phyloP scores from a whole-genome alignment of 2,329 filamentous ascomycete genomes.

The Neofusicoccum cordaticola region DNA sequence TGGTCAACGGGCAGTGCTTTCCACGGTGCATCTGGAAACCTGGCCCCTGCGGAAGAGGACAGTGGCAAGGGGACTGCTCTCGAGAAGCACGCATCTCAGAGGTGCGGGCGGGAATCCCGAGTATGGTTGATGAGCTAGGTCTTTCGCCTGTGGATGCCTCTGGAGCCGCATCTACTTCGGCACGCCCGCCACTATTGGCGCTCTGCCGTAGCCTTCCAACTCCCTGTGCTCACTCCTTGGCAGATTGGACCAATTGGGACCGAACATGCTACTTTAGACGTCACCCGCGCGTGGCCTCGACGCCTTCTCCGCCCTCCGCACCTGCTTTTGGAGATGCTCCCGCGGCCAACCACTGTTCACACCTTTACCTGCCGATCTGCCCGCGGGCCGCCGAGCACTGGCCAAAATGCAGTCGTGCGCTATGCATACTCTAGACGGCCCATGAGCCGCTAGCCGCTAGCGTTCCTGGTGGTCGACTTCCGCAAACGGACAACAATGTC shows the following conservation, averaged over 20 bases:
- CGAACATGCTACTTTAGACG: no score
- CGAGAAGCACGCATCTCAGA: no score
- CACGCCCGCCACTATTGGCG: not conserved
- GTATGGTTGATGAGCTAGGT: not conserved
- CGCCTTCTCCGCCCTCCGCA: not conserved
- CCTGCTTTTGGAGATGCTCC: not conserved
- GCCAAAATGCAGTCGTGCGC: not conserved
- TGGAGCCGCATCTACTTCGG: not conserved
- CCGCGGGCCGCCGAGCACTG: not conserved
- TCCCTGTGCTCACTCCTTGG: no score
- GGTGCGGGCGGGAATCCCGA: not conserved
- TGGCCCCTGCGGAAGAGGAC: not conserved
- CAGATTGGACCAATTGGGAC: no score
- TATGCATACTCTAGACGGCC: not conserved
- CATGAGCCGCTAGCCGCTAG: not conserved
- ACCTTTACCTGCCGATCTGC: not conserved
- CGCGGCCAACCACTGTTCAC: not conserved
- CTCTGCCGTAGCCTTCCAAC: not conserved
- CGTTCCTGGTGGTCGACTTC: not conserved
- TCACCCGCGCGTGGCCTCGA: no score
- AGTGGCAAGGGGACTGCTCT: no score
- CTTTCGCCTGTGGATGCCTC: not conserved
- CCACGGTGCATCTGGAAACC: not conserved
- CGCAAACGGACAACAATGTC: not conserved
- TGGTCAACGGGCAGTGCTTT: not conserved